These are phyloP conservation scores for Fraxinus americana DNA, from an alignment of 257 asterid genomes.

Conservation along the genomic window DNA sequence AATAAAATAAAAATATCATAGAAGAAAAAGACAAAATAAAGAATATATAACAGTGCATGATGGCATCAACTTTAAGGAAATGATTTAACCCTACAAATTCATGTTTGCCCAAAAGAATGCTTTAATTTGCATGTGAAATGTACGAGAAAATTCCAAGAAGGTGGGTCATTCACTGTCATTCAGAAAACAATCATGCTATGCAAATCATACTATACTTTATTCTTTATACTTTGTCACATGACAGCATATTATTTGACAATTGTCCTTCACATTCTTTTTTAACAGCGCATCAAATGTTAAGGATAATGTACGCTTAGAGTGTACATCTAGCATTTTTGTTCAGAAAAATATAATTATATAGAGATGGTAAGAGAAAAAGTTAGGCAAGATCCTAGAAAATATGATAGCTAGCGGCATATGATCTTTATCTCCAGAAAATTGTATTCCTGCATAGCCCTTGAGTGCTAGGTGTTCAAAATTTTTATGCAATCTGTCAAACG, in stretches of 20 bases:
- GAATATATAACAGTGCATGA: background rate
- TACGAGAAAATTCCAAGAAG: background rate
- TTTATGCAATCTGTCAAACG: background rate
- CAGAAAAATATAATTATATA: background rate
- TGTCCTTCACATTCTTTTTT: no score
- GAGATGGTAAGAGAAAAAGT: background rate
- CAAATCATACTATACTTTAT: no score
- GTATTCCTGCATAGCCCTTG: background rate
- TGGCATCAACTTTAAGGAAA: background rate
- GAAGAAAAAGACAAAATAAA: background rate
- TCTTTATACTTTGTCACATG: no score
- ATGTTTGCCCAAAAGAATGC: background rate
- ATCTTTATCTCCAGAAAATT: background rate
- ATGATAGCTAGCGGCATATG: background rate
- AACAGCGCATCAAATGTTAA: no score
- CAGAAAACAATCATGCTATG: background rate
- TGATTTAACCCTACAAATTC: background rate
- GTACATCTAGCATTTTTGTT: no score
- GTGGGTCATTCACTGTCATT: conserved; percentile 7
- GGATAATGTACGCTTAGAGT: no score
- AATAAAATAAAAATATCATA: background rate
- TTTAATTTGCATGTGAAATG: background rate
- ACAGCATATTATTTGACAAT: no score
- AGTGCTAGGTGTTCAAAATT: background rate
- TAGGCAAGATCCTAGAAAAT: conserved; percentile 3